These are phyloP conservation scores for Exophiala calicioides DNA, from an alignment of 2,329 filamentous ascomycete genomes.

Conservation along the genomic window DNA sequence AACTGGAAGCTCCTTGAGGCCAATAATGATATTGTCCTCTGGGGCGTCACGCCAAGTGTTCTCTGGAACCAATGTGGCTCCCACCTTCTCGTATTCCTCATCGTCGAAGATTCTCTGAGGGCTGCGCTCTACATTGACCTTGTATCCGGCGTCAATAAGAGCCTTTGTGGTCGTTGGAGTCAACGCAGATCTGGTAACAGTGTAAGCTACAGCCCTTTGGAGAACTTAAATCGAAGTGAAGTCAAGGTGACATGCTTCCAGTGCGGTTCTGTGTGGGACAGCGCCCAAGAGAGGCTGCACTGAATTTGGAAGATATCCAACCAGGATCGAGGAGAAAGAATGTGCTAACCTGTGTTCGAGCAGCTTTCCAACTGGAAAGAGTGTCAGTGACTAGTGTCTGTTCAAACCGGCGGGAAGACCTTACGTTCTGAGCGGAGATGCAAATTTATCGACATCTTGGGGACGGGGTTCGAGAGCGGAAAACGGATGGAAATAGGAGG, in stretches of 20 bases:
- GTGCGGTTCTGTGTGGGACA: conserved; percentile 4
- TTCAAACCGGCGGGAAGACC: conserved; percentile 6
- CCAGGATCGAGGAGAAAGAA: background rate
- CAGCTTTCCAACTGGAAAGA: conserved; percentile 13
- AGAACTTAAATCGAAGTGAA: conserved; percentile 3
- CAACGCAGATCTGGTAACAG: conserved; percentile 8
- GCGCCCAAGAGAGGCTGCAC: too few species aligned
- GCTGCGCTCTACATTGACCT: conserved; percentile 66
- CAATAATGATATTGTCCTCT: conserved; percentile 68
- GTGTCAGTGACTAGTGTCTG: conserved; percentile 7
- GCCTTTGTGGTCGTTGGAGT: conserved; percentile 56
- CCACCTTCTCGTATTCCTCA: conserved; percentile 61
- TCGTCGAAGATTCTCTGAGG: conserved; percentile 61
- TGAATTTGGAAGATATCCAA: too few species aligned
- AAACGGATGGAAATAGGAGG: too few species aligned
- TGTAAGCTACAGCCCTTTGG: conserved; percentile 9
- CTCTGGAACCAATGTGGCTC: conserved; percentile 65
- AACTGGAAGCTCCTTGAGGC: conserved; percentile 75
- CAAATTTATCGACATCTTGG: too few species aligned
- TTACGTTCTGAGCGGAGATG: conserved; percentile 22
- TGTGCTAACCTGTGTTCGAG: conserved; percentile 4
- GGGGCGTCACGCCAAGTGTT: conserved; percentile 69
- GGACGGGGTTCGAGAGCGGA: too few species aligned
- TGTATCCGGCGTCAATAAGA: conserved; percentile 68
- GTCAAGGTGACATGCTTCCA: conserved; percentile 3